Conservation (phyloP, 2,329 filamentous ascomycete genomes). For the Monilinia polystroma region DNA sequence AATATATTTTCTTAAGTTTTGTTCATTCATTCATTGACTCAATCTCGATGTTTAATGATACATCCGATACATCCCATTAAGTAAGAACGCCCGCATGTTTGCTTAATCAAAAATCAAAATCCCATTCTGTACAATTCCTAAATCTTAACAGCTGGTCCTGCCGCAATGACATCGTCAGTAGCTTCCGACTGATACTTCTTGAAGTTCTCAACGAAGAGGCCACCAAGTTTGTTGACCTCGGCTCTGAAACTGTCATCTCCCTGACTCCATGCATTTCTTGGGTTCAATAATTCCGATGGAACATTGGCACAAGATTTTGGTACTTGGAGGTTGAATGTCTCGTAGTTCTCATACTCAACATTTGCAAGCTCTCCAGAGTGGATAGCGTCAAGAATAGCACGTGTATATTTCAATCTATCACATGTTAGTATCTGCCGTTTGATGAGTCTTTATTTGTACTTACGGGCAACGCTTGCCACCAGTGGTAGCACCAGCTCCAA, state of each 20-base stretch:
- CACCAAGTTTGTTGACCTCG: slow-evolving; percentile 88
- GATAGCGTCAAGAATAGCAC: slow-evolving; percentile 96
- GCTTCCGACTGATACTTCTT: slow-evolving; percentile 89
- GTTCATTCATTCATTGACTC: background rate
- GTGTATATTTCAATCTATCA: slow-evolving; percentile 81
- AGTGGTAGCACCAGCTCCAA: slow-evolving; percentile 84
- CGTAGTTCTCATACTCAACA: slow-evolving; percentile 90
- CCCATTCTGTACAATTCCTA: slow-evolving; percentile 1
- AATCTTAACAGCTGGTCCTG: slow-evolving; percentile 49
- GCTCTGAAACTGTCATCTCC: slow-evolving; percentile 76
- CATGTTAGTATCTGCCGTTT: slow-evolving; percentile 25
- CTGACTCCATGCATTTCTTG: slow-evolving; percentile 85
- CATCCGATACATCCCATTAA: background rate
- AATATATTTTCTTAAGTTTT: background rate
- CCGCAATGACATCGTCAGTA: slow-evolving; percentile 73
- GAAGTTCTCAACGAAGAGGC: slow-evolving; percentile 95
- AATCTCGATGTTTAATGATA: background rate
- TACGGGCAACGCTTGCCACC: slow-evolving; percentile 91
- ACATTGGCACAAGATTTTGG: slow-evolving; percentile 88
- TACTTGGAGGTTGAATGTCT: slow-evolving; percentile 95
- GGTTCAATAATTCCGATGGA: slow-evolving; percentile 90
- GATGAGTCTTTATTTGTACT: slow-evolving; percentile 23
- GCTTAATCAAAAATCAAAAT: background rate
- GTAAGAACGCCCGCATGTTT: slow-evolving; percentile 9
- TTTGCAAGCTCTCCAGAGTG: slow-evolving; percentile 95